phyloP scores from a whole-genome alignment of 2,329 filamentous ascomycete genomes.

The Aspergillus intermedius region DNA sequence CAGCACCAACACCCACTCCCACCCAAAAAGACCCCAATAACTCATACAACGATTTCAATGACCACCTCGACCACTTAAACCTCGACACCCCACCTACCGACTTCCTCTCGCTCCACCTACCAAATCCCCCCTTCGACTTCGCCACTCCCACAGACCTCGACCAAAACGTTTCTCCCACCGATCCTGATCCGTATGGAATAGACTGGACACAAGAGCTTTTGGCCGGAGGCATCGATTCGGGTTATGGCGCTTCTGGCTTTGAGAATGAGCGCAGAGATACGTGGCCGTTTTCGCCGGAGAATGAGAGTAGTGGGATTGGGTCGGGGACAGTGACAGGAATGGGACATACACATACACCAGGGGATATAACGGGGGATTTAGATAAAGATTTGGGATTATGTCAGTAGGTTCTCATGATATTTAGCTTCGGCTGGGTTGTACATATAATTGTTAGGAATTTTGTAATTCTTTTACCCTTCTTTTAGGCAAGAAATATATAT shows the following conservation, averaged over 20 bases:
- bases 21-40: neutral
- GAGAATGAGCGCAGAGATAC: conserved; percentile 9
- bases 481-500: neutral
- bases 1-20: neutral
- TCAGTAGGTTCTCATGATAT: conserved; percentile 1
- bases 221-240: conserved; percentile 11
- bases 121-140: conserved; percentile 13
- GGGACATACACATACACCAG: neutral
- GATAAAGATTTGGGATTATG: conserved; percentile 31
- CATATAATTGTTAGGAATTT: neutral
- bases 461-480: neutral
- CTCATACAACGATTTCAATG: conserved; percentile 15
- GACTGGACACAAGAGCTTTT: conserved; percentile 29
- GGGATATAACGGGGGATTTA: conserved; percentile 30
- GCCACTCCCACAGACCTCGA: conserved; percentile 11
- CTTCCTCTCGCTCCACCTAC: conserved; percentile 12
- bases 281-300: conserved; percentile 16
- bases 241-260: conserved; percentile 4
- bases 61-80: conserved; percentile 11
- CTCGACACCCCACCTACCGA: conserved; percentile 3
- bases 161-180: conserved; percentile 7
- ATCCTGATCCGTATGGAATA: conserved; percentile 16
- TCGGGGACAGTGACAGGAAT: conserved; percentile 1
- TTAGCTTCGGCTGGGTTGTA: too few species aligned
- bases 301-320: conserved; percentile 8